Evolutionary conservation across 352 stramenopile genomes (phyloP), one percentile per base, ranked within the genome.

Genomic region (Peronospora farinosa): DNA sequence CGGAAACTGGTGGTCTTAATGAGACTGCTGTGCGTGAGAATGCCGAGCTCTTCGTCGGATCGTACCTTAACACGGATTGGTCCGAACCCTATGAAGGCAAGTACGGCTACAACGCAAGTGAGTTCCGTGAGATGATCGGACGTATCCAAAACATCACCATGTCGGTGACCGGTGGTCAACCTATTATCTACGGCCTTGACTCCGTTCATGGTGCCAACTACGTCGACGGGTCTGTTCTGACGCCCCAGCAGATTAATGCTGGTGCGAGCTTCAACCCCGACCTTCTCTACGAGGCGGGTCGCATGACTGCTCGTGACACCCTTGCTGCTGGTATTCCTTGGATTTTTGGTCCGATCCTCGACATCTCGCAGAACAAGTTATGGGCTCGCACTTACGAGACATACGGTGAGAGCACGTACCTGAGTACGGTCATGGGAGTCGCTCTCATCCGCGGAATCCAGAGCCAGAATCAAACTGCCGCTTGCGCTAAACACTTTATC

Each of bases 331-430:
- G 84, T 0, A 87, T 96, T 31, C 61, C 68, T 10, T 97, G 84
- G 87, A 54, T 97, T 3, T 97, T 96, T 58, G 70, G 64, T 23
- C 89, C 89, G 0, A 84, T 96, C 12, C 62, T 86, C 7, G 78
- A 89, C 40, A 65, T 97, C 33, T 78, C 77, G 0, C 78, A 84
- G 36, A 81, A 96, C 48, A 73, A 80, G 2, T 60, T 86, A 25
- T 97, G 88, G 87, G 54, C 77, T 13, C 69, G 88, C 1, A 86
- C 91, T 1, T 95, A 85, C 49, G 92, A 97, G 65, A 97, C 88
- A 15, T 97, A 94, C 67, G 88, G 92, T 7, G 86, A 97, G 69
- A 86, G 96, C 47, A 81, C 85, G 3, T 60, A 84, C 32, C n/a
- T 95, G n/a, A 75, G 79, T 1, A 76, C 80, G 2, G 60, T 78